Conservation (phyloP, 2,329 filamentous ascomycete genomes). For the Cladorrhinum sp. region DNA sequence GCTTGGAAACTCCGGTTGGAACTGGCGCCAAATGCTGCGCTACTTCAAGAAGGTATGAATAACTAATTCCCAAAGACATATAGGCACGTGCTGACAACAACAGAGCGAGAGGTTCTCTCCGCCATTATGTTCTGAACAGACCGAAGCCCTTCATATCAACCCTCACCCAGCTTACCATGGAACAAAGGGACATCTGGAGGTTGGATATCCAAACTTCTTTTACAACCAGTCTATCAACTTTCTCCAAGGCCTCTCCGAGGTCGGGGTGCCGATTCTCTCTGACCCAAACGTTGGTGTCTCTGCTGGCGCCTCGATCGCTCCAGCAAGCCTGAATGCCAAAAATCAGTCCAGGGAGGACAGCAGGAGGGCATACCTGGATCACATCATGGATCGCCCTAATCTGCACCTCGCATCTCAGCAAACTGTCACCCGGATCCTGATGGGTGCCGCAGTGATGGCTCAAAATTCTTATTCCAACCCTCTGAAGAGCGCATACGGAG, state of each 20-base stretch:
- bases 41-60: conserved; percentile 22
- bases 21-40: conserved; percentile 16
- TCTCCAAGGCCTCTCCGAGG: conserved; percentile 36
- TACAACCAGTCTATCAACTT: conserved; percentile 42
- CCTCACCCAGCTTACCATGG: conserved; percentile 34
- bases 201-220: conserved; percentile 38
- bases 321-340: conserved; percentile 37
- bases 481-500: conserved; percentile 31
- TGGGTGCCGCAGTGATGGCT: conserved; percentile 14
- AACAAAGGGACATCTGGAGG: conserved; percentile 35
- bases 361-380: conserved; percentile 40
- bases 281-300: conserved; percentile 39
- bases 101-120: conserved; percentile 39
- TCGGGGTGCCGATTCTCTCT: conserved; percentile 36
- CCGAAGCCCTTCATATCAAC: conserved; percentile 27
- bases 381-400: conserved; percentile 36
- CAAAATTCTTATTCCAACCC: conserved; percentile 13
- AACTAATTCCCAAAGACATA: background rate
- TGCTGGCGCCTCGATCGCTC: conserved; percentile 37
- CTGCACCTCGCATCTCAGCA: conserved; percentile 39
- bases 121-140: conserved; percentile 24
- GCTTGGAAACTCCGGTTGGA: conserved; percentile 22
- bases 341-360: conserved; percentile 42
- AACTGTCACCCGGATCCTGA: conserved; percentile 38
- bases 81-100: conserved; percentile 30